Conservation (phyloP, 257 asterid genomes). For the Orobanche coerulescens region DNA sequence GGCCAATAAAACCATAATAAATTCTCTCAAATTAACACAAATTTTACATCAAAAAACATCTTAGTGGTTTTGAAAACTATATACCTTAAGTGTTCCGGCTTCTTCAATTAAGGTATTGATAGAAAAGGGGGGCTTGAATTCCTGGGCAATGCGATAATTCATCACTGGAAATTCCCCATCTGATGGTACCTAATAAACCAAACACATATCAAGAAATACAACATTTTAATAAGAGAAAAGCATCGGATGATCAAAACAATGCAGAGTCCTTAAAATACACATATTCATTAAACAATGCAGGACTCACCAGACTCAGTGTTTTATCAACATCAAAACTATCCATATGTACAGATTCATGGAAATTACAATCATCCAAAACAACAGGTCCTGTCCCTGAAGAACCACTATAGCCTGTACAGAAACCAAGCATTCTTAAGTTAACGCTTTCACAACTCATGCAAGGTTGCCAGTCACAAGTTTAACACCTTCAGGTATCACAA, state of each 20-base stretch:
- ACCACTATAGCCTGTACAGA: constrained; percentile 65
- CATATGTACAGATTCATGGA: constrained; percentile 96
- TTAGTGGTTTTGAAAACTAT: neutral
- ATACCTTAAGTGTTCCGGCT: constrained; percentile 86
- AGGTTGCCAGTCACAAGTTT: neutral
- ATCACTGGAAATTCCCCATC: constrained; percentile 99
- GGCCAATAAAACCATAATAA: constrained; percentile 5
- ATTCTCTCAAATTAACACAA: constrained; percentile 14
- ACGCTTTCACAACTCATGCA: constrained; percentile 20
- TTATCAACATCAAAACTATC: constrained; percentile 92
- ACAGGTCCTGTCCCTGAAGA: constrained; percentile 89
- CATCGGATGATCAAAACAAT: constrained; percentile 18
- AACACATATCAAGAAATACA: constrained; percentile 15
- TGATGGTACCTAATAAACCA: constrained; percentile 70
- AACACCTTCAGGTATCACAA: neutral
- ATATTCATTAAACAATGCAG: constrained; percentile 16
- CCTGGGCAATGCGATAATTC: constrained; percentile 98
- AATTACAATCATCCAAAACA: constrained; percentile 94
- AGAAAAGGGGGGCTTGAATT: constrained; percentile 96
- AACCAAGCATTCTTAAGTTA: constrained; percentile 1
- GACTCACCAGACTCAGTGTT: constrained; percentile 78
- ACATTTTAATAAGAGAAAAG: constrained; percentile 10
- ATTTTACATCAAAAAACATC: constrained; percentile 11
- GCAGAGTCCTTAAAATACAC: constrained; percentile 14
- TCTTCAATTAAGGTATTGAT: constrained; percentile 85